Evolutionary conservation across 352 stramenopile genomes (phyloP).

Genomic region (Phytophthora syringae): DNA sequence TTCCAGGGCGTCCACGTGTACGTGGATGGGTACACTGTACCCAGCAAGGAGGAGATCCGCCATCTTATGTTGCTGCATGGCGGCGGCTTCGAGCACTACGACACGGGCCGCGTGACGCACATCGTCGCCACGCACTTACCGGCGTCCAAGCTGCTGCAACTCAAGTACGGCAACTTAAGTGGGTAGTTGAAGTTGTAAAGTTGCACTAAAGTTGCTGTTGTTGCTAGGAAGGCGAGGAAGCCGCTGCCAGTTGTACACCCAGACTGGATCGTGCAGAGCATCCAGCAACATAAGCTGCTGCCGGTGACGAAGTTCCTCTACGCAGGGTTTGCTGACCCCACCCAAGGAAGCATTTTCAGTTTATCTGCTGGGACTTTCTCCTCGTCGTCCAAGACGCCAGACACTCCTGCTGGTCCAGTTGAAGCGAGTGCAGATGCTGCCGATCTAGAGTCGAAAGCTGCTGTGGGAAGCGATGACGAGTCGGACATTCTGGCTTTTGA

Average conservation of each 20-base stretch:
- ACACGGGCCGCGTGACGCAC: conserved; percentile 87
- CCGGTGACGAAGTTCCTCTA: conserved; percentile 87
- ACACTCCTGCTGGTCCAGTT: conserved; percentile 1
- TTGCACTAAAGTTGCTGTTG: background rate
- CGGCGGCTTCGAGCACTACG: conserved; percentile 90
- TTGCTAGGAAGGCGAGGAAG: conserved; percentile 56
- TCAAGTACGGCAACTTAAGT: conserved; percentile 60
- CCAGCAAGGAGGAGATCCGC: conserved; percentile 87
- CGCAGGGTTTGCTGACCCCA: conserved; percentile 78
- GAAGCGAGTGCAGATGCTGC: conserved; percentile 11
- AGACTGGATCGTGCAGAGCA: conserved; percentile 93
- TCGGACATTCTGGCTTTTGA: conserved; percentile 15
- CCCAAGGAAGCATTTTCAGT: conserved; percentile 53
- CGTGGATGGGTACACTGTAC: conserved; percentile 89
- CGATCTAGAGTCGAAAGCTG: conserved; percentile 14
- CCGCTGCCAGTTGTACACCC: conserved; percentile 86
- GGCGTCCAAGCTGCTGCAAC: conserved; percentile 85
- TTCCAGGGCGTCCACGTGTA: conserved; percentile 85
- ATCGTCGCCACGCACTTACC: conserved; percentile 88
- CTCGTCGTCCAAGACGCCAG: background rate
- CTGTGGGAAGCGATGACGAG: background rate
- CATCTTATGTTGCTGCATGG: conserved; percentile 80
- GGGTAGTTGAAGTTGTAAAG: conserved; percentile 13
- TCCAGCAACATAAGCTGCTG: conserved; percentile 74
- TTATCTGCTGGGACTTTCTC: background rate